Conservation (phyloP, 768 basidiomycete genomes). For the Lyophyllum atratum region DNA sequence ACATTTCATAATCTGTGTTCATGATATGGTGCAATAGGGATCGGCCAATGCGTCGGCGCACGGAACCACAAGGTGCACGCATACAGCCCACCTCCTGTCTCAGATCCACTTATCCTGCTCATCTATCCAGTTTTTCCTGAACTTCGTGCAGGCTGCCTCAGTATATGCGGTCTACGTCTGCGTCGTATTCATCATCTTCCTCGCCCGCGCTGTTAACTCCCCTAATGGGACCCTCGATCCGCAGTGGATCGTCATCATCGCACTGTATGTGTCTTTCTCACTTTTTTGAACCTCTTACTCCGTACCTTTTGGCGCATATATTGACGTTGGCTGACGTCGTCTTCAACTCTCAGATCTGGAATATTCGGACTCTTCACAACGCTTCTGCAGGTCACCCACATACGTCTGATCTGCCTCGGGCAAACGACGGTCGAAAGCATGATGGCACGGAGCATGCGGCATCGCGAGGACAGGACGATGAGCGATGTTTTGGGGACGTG, state of each 20-base stretch:
- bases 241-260: constrained; percentile 73
- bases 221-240: constrained; percentile 47
- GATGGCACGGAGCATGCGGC: constrained; percentile 54
- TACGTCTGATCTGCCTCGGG: constrained; percentile 59
- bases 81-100: not conserved
- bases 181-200: constrained; percentile 57
- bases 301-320: not conserved
- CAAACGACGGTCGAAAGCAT: constrained; percentile 85
- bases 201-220: constrained; percentile 33
- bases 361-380: constrained; percentile 74
- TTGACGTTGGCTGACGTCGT: not conserved
- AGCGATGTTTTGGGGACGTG: constrained; percentile 54
- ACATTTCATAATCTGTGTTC: not conserved
- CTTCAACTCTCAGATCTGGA: constrained; percentile 48
- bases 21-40: constrained; percentile 52
- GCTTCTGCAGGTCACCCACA: constrained; percentile 58
- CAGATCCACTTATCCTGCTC: not conserved
- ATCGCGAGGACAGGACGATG: constrained; percentile 59
- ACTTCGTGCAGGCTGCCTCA: constrained; percentile 68
- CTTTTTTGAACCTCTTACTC: not conserved
- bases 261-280: constrained; percentile 53
- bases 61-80: constrained; percentile 81
- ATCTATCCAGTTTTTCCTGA: constrained; percentile 73
- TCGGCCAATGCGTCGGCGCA: constrained; percentile 93
- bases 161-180: constrained; percentile 67